These are phyloP conservation scores for Marasmius tenuissimus DNA, from an alignment of 1,284 basidiomycete genomes.

Conservation along the genomic window DNA sequence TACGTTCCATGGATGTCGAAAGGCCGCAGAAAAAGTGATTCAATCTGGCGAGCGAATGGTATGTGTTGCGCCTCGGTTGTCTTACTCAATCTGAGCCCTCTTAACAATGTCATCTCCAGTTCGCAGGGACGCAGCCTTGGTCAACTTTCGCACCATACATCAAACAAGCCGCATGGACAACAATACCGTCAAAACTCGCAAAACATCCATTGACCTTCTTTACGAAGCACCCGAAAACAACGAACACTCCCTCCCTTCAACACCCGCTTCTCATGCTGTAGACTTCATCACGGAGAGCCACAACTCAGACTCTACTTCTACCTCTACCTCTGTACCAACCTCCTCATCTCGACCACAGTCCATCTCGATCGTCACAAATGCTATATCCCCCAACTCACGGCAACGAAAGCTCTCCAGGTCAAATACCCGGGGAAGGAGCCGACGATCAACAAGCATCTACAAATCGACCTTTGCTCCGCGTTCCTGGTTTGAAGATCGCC, in stretches of 20 bases:
- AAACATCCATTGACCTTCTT: constrained; percentile 6
- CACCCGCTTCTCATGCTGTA: not conserved
- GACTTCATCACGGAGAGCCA: not conserved
- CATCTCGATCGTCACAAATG: not conserved
- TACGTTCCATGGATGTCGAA: constrained; percentile 49
- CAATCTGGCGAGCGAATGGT: constrained; percentile 33
- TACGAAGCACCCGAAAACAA: not conserved
- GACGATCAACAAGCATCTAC: constrained; percentile 1
- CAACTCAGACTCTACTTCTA: not conserved
- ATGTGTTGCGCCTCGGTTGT: constrained; percentile 2
- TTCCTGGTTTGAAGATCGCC: not conserved
- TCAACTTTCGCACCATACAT: constrained; percentile 18
- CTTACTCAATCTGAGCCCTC: not conserved
- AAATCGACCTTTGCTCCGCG: not conserved
- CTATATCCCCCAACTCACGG: not conserved
- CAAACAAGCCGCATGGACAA: constrained; percentile 20
- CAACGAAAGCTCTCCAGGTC: not conserved
- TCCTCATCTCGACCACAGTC: not conserved
- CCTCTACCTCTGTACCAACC: not conserved
- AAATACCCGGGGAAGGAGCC: not conserved
- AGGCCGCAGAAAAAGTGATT: constrained; percentile 35
- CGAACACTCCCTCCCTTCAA: not conserved
- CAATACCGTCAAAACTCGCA: constrained; percentile 17
- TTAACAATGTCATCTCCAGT: constrained; percentile 9
- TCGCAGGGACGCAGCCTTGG: constrained; percentile 11